These are phyloP conservation scores for Trichoderma parareesei DNA, from an alignment of 495 filamentous ascomycete species.

Conservation along the genomic window DNA sequence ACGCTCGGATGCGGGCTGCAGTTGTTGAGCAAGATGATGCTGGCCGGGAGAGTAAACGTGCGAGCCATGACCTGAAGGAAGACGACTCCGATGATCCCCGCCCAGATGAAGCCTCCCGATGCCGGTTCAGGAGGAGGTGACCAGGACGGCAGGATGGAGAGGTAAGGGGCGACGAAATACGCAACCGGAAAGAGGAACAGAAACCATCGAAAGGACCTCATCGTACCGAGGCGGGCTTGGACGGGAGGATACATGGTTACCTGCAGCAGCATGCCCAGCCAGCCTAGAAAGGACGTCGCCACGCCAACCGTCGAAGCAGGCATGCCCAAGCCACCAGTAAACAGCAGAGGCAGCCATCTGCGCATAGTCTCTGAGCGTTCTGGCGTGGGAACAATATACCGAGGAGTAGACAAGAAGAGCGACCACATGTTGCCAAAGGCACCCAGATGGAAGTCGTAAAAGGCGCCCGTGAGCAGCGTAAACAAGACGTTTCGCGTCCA, in stretches of 20 bases:
- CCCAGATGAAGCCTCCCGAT: slow-evolving; percentile 59
- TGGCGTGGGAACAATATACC: background rate
- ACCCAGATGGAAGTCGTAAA: slow-evolving; percentile 69
- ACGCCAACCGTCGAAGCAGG: slow-evolving; percentile 69
- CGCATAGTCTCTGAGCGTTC: slow-evolving; percentile 29
- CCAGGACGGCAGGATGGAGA: slow-evolving; percentile 60
- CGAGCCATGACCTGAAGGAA: slow-evolving; percentile 66
- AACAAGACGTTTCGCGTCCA: slow-evolving; percentile 66
- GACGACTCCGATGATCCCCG: slow-evolving; percentile 57
- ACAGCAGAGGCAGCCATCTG: slow-evolving; percentile 46
- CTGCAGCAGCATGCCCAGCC: slow-evolving; percentile 69
- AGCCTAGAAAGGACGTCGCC: slow-evolving; percentile 68
- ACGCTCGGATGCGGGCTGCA: slow-evolving; percentile 74
- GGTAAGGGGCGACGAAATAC: slow-evolving; percentile 64
- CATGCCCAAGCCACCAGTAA: slow-evolving; percentile 75
- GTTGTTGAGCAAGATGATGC: slow-evolving; percentile 76
- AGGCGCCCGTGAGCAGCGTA: slow-evolving; percentile 58
- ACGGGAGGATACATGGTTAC: slow-evolving; percentile 67
- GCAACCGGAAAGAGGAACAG: slow-evolving; percentile 66
- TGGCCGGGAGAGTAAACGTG: slow-evolving; percentile 73
- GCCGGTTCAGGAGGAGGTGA: slow-evolving; percentile 52
- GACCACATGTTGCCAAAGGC: slow-evolving; percentile 84
- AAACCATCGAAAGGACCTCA: slow-evolving; percentile 58
- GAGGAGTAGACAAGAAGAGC: slow-evolving; percentile 70
- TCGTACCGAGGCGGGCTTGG: slow-evolving; percentile 58